Percentiles rank a stretch among this genome's conserved stretches.
phyloP scores from a whole-genome alignment of 768 basidiomycete genomes.

The Mycena amicta region DNA sequence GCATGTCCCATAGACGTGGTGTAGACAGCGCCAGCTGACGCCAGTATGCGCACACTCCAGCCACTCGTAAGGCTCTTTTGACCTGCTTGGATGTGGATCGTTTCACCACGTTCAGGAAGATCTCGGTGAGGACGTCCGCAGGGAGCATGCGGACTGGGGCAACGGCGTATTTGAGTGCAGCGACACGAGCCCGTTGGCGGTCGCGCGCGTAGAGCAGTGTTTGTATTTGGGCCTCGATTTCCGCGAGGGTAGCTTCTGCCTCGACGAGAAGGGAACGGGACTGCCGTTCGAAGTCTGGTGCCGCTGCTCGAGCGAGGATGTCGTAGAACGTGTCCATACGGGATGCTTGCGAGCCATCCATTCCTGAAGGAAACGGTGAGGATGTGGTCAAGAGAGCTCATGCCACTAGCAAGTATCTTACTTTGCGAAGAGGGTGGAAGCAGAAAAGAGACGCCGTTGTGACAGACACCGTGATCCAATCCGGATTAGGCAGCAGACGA shows the following conservation, averaged over 20 bases:
- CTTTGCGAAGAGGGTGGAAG: too few species aligned
- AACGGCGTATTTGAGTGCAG: too few species aligned
- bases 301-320: too few species aligned
- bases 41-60: constrained; percentile 1
- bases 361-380: too few species aligned
- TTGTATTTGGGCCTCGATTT: neutral
- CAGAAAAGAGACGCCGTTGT: too few species aligned
- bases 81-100: neutral
- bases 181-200: too few species aligned
- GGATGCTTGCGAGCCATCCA: too few species aligned
- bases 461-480: too few species aligned
- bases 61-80: neutral
- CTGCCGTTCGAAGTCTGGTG: neutral
- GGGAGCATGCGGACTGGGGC: neutral
- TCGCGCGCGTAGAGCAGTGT: neutral
- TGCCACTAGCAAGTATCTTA: too few species aligned
- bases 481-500: too few species aligned
- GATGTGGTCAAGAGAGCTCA: too few species aligned
- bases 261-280: neutral
- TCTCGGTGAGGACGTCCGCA: neutral
- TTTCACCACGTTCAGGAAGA: neutral
- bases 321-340: too few species aligned
- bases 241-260: neutral
- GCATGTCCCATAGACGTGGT: neutral
- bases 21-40: neutral